phyloP scores from a whole-genome alignment of 305 asterid species.

The Plantago coronopus region DNA sequence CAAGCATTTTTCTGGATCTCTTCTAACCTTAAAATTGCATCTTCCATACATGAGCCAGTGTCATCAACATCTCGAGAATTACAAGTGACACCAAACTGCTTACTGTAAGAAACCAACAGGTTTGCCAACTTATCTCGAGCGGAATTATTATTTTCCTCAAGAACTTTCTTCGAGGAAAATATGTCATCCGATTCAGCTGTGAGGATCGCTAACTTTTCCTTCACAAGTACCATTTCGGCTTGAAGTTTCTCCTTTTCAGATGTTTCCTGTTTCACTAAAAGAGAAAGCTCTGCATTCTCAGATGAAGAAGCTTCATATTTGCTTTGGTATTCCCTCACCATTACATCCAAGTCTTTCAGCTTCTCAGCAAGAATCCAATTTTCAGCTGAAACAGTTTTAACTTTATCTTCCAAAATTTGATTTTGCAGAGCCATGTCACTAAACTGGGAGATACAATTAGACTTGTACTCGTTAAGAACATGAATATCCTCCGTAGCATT shows the following conservation, averaged over 20 bases:
- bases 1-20: slow-evolving; percentile 51
- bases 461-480: slow-evolving; percentile 55
- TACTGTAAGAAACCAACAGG: slow-evolving; percentile 44
- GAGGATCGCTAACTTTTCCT: slow-evolving; percentile 40
- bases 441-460: slow-evolving; percentile 48
- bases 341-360: slow-evolving; percentile 49
- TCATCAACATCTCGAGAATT: slow-evolving; percentile 30
- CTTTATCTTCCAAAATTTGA: slow-evolving; percentile 59
- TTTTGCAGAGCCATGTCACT: slow-evolving; percentile 65
- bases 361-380: slow-evolving; percentile 56
- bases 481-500: slow-evolving; percentile 58
- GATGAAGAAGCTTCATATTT: slow-evolving; percentile 61
- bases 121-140: slow-evolving; percentile 47
- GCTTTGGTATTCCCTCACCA: slow-evolving; percentile 35
- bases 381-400: slow-evolving; percentile 43
- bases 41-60: slow-evolving; percentile 40
- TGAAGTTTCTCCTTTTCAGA: slow-evolving; percentile 44
- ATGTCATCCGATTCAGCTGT: slow-evolving; percentile 52
- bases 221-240: slow-evolving; percentile 46
- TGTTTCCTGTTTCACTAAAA: slow-evolving; percentile 49
- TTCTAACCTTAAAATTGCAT: slow-evolving; percentile 52
- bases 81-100: slow-evolving; percentile 31
- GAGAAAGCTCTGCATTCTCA: slow-evolving; percentile 60
- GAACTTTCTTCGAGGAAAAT: slow-evolving; percentile 49
- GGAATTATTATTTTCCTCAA: slow-evolving; percentile 42